These are phyloP conservation scores for Rachicladosporium sp. DNA, from an alignment of 2,329 filamentous ascomycete genomes.

Conservation along the genomic window DNA sequence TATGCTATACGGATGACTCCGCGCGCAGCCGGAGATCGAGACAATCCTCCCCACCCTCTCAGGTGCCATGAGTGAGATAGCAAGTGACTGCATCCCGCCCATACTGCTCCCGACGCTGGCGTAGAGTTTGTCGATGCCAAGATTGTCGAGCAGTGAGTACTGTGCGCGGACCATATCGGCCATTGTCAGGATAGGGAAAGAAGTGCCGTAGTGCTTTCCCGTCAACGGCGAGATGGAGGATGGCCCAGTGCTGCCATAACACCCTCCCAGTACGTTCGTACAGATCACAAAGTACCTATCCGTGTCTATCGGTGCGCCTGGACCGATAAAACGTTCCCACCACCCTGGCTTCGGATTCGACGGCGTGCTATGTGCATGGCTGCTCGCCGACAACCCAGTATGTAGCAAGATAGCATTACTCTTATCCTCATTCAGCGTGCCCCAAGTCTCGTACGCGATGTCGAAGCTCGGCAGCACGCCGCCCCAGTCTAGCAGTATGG, in stretches of 20 bases:
- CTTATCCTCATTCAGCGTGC: slow-evolving; percentile 61
- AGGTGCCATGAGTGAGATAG: slow-evolving; percentile 72
- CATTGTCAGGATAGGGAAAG: slow-evolving; percentile 90
- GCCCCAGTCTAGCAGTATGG: slow-evolving; percentile 84
- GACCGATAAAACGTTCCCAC: slow-evolving; percentile 98
- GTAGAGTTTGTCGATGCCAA: slow-evolving; percentile 68
- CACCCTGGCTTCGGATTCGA: slow-evolving; percentile 80
- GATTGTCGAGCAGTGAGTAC: slow-evolving; percentile 69
- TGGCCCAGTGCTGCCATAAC: slow-evolving; percentile 89
- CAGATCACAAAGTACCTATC: slow-evolving; percentile 88
- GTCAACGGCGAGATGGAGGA: slow-evolving; percentile 79
- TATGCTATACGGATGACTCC: slow-evolving; percentile 94
- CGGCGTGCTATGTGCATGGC: slow-evolving; percentile 86
- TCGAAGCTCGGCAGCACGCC: slow-evolving; percentile 81
- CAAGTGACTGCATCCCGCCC: slow-evolving; percentile 96
- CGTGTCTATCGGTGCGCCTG: slow-evolving; percentile 73
- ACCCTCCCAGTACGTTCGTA: slow-evolving; percentile 92
- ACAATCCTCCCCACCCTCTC: slow-evolving; percentile 70
- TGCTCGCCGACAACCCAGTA: slow-evolving; percentile 92
- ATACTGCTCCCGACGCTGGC: slow-evolving; percentile 93
- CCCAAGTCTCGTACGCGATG: slow-evolving; percentile 91
- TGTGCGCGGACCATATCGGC: slow-evolving; percentile 97
- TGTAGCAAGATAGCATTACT: slow-evolving; percentile 87
- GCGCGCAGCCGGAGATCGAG: slow-evolving; percentile 83
- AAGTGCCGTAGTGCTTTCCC: slow-evolving; percentile 77